Evolutionary conservation across 495 filamentous ascomycete genomes (phyloP).

Genomic region (Rostrohypoxylon terebratum): DNA sequence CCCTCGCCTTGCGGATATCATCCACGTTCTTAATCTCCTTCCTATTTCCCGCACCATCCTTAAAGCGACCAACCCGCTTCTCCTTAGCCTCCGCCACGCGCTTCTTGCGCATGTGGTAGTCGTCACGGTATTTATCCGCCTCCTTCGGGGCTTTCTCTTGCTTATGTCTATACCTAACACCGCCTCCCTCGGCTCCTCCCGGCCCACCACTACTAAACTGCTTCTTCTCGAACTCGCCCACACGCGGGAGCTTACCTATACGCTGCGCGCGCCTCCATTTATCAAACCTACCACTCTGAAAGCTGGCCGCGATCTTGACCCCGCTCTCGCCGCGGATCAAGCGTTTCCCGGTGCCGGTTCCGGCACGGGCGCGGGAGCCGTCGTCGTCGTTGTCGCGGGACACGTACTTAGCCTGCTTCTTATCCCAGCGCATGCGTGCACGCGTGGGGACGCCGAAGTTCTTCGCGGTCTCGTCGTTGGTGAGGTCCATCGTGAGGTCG

Average conservation of each 20-base stretch:
- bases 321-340: constrained; percentile 92
- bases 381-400: constrained; percentile 90
- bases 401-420: constrained; percentile 96
- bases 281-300: constrained; percentile 93
- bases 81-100: constrained; percentile 87
- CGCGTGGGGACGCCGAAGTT: constrained; percentile 78
- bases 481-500: constrained; percentile 87
- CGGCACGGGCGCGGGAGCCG: constrained; percentile 78
- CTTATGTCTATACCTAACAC: constrained; percentile 78
- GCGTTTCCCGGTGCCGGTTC: constrained; percentile 77
- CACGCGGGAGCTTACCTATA: constrained; percentile 77
- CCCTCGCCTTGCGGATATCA: constrained; percentile 85
- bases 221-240: constrained; percentile 78
- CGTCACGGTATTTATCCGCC: constrained; percentile 88
- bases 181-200: constrained; percentile 48
- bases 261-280: constrained; percentile 88
- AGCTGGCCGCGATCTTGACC: constrained; percentile 92
- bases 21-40: constrained; percentile 83
- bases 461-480: constrained; percentile 82
- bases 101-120: constrained; percentile 92
- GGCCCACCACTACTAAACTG: constrained; percentile 51
- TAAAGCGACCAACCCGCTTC: constrained; percentile 79
- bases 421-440: constrained; percentile 91
- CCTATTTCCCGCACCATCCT: constrained; percentile 71
- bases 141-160: constrained; percentile 88